Evolutionary conservation across 805 yeast species (phyloP).

Genomic region (Candida anglica): DNA sequence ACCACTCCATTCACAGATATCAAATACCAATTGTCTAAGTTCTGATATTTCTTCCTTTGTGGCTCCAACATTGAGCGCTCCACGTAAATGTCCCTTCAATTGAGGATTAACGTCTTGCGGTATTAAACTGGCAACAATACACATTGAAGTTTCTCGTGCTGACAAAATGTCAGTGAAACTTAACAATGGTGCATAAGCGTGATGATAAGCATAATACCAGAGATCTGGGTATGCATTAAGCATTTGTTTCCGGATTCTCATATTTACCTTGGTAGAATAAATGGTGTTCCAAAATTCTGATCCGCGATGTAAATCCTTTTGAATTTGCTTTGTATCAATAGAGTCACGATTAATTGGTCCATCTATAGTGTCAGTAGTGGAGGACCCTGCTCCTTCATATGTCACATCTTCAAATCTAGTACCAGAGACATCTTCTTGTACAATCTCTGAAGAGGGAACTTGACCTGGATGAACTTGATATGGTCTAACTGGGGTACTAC

Average conservation of each 20-base stretch:
- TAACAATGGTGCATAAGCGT: conserved; percentile 75
- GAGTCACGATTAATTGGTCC: conserved; percentile 35
- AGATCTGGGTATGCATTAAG: conserved; percentile 78
- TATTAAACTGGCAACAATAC: conserved; percentile 73
- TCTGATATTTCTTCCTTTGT: conserved; percentile 57
- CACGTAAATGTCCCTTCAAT: conserved; percentile 83
- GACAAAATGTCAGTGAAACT: conserved; percentile 61
- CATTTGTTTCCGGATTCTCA: conserved; percentile 65
- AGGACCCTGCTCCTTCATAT: conserved; percentile 6
- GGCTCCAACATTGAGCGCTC: conserved; percentile 79
- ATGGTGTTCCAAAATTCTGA: conserved; percentile 65
- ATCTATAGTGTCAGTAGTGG: conserved; percentile 33
- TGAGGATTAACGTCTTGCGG: conserved; percentile 96
- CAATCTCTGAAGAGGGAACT: conserved; percentile 32
- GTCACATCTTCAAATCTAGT: conserved; percentile 26
- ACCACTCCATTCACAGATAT: conserved; percentile 73
- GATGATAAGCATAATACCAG: conserved; percentile 65
- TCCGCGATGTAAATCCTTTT: conserved; percentile 46
- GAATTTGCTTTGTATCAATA: conserved; percentile 22
- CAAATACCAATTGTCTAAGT: conserved; percentile 58
- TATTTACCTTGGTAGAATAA: conserved; percentile 66
- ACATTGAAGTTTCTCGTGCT: conserved; percentile 69
- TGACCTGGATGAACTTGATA: conserved; percentile 27
- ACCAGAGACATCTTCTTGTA: conserved; percentile 36
- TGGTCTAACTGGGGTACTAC: conserved; percentile 22